These are phyloP conservation scores for Breviolum minutum DNA, from an alignment of 73 alveolate genomes.

Conservation along the genomic window DNA sequence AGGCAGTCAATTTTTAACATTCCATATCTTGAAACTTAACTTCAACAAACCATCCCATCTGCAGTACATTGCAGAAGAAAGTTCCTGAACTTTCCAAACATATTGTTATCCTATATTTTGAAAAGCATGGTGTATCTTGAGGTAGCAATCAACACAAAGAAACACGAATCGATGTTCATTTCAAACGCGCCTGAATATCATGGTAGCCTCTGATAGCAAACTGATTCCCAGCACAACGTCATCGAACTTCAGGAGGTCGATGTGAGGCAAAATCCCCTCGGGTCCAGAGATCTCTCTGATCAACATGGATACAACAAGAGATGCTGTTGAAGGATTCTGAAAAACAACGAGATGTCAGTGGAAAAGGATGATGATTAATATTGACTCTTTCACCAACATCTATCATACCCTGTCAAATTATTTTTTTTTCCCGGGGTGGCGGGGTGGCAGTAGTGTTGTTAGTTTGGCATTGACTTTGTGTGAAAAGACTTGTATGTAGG, in stretches of 20 bases:
- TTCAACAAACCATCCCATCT: too few species aligned
- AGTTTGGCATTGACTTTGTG: too few species aligned
- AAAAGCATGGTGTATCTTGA: neutral
- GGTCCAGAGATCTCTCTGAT: neutral
- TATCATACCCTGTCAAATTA: too few species aligned
- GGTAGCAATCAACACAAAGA: neutral
- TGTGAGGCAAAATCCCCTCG: slow-evolving; percentile 57
- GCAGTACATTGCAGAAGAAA: too few species aligned
- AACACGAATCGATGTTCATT: neutral
- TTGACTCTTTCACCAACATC: too few species aligned
- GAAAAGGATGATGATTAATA: neutral
- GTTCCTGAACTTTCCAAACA: neutral
- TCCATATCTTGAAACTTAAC: too few species aligned
- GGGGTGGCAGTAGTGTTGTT: too few species aligned
- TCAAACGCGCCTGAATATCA: slow-evolving; percentile 1
- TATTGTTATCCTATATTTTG: neutral
- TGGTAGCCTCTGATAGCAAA: slow-evolving; percentile 41
- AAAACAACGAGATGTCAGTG: neutral
- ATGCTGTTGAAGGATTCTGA: neutral
- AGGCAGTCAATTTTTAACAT: too few species aligned
- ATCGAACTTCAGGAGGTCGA: slow-evolving; percentile 60
- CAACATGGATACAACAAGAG: neutral
- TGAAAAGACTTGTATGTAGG: too few species aligned
- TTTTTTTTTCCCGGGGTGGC: too few species aligned
- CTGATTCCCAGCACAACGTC: slow-evolving; percentile 36